A percentile compares a stretch with the other conserved stretches of the same genome.
Conservation (phyloP, 768 basidiomycete species). For the Tricholoma matsutake region DNA sequence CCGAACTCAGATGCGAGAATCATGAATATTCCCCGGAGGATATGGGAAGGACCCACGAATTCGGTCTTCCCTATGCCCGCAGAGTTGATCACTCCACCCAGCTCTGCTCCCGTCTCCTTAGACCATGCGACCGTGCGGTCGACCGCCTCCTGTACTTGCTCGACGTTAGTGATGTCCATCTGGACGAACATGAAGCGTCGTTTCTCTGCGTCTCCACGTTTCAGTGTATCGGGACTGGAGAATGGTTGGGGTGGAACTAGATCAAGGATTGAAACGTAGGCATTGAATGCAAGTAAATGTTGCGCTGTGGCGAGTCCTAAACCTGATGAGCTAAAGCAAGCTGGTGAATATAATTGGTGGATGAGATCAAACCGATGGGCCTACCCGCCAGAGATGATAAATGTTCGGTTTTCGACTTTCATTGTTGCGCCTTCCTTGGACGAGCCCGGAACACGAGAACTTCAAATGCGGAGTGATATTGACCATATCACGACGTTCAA, state of each 20-base stretch:
- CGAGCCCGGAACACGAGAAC: too few relatives aligned
- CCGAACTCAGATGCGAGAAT: constrained; percentile 5
- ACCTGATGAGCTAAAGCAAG: constrained; percentile 45
- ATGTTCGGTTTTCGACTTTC: constrained; percentile 51
- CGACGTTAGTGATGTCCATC: constrained; percentile 38
- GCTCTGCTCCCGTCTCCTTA: constrained; percentile 35
- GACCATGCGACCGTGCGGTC: constrained; percentile 39
- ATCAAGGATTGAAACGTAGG: constrained; percentile 53
- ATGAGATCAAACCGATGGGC: constrained; percentile 8
- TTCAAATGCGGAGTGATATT: too few relatives aligned
- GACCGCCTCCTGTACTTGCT: constrained; percentile 38
- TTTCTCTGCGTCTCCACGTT: not conserved
- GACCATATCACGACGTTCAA: too few relatives aligned
- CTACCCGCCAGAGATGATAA: constrained; percentile 57
- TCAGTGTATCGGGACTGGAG: constrained; percentile 10
- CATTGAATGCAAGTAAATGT: constrained; percentile 40
- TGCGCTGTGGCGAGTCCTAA: constrained; percentile 52
- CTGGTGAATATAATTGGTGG: not conserved
- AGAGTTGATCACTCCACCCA: constrained; percentile 61
- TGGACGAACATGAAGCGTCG: constrained; percentile 35
- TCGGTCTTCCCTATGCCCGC: constrained; percentile 45
- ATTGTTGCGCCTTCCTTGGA: too few relatives aligned
- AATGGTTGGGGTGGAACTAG: constrained; percentile 33
- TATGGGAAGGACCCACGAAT: constrained; percentile 11
- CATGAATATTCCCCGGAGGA: not conserved